Conservation (phyloP, 345 rosid species). For the Eucalyptus curtisii region DNA sequence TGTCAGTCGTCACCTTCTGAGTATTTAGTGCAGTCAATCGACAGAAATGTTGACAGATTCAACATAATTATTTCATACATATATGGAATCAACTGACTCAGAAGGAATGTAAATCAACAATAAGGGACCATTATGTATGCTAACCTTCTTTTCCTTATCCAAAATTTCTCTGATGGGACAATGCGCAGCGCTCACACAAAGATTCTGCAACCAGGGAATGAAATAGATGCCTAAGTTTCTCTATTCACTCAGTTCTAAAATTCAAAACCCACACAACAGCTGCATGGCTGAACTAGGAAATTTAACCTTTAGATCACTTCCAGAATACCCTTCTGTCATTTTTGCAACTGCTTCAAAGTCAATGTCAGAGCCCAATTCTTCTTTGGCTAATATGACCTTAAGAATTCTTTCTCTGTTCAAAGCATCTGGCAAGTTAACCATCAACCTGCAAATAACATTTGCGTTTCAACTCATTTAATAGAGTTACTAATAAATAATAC, state of each 20-base stretch:
- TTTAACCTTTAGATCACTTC: constrained; percentile 85
- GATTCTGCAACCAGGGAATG: constrained; percentile 52
- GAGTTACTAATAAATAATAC: background rate
- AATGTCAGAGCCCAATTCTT: constrained; percentile 63
- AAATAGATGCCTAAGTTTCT: background rate
- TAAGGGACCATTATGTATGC: background rate
- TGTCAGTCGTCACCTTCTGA: background rate
- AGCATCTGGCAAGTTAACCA: constrained; percentile 94
- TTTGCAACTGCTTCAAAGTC: constrained; percentile 75
- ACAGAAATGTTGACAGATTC: background rate
- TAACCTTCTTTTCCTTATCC: constrained; percentile 92
- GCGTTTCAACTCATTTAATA: background rate
- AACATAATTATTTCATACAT: background rate
- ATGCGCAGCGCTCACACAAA: constrained; percentile 92
- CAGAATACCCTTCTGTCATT: constrained; percentile 96
- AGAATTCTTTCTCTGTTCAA: constrained; percentile 71
- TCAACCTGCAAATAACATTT: constrained; percentile 45
- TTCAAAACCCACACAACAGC: background rate
- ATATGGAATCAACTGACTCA: background rate
- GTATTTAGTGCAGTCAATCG: background rate
- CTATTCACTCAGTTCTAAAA: background rate
- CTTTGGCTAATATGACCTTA: constrained; percentile 80
- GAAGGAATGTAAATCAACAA: background rate
- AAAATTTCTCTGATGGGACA: constrained; percentile 91
- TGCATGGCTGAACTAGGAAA: background rate